Evolutionary conservation across 306 rosid genomes (phyloP).

Genomic region (Hippophae gyantsensis): DNA sequence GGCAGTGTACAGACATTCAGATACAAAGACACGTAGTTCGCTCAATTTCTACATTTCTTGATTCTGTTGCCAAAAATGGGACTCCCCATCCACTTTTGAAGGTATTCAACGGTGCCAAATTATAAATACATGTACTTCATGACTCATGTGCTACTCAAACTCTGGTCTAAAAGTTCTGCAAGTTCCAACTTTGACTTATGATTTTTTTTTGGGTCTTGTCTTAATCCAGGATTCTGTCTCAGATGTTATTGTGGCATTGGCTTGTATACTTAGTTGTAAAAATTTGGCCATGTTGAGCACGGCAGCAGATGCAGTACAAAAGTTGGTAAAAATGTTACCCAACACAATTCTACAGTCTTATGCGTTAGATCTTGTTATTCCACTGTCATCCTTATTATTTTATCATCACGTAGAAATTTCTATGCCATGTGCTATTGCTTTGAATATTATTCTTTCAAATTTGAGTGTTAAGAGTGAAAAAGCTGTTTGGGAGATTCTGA

Average conservation of each 20-base stretch:
- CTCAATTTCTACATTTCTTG: conserved; percentile 52
- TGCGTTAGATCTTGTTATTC: conserved; percentile 51
- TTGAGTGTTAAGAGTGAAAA: conserved; percentile 41
- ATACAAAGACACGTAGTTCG: conserved; percentile 62
- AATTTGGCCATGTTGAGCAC: conserved; percentile 33
- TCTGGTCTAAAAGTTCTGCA: neutral
- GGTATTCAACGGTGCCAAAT: conserved; percentile 24
- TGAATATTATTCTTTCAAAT: conserved; percentile 49
- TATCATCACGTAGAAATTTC: conserved; percentile 44
- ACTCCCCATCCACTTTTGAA: conserved; percentile 39
- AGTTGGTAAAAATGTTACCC: conserved; percentile 50
- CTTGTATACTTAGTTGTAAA: conserved; percentile 61
- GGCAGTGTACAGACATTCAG: conserved; percentile 71
- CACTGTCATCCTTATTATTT: conserved; percentile 54
- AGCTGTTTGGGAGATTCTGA: conserved; percentile 50
- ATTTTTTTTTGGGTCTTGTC: conserved; percentile 5
- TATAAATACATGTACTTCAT: neutral
- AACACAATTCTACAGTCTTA: conserved; percentile 33
- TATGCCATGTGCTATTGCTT: conserved; percentile 45
- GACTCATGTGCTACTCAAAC: neutral
- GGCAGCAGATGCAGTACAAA: conserved; percentile 49
- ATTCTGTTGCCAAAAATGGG: conserved; percentile 40
- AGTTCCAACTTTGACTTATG: conserved; percentile 1
- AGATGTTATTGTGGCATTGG: conserved; percentile 56
- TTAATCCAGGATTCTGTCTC: conserved; percentile 52